phyloP scores from a whole-genome alignment of 192 early-diverging fungal genomes.

The Bifiguratus adelaidae region DNA sequence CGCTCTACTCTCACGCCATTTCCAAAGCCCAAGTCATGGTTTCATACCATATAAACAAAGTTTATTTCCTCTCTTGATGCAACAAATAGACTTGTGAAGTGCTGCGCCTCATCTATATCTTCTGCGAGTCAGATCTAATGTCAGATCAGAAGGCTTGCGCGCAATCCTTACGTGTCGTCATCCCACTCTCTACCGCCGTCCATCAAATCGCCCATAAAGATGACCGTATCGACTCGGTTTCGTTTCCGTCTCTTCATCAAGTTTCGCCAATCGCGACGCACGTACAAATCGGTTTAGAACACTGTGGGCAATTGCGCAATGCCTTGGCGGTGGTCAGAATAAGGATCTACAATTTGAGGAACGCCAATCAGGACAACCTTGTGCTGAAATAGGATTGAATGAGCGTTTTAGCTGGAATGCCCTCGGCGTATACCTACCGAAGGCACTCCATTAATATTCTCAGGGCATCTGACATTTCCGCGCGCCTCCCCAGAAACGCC shows the following conservation, averaged over 20 bases:
- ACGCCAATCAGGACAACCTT: slow-evolving; percentile 73
- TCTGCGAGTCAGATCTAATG: too few relatives aligned
- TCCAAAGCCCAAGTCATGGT: slow-evolving; percentile 89
- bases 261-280: slow-evolving; percentile 64
- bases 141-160: too few relatives aligned
- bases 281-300: slow-evolving; percentile 80
- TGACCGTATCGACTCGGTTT: slow-evolving; percentile 37
- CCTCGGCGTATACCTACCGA: too few relatives aligned
- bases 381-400: too few relatives aligned
- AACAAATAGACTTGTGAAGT: slow-evolving; percentile 21
- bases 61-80: slow-evolving; percentile 14
- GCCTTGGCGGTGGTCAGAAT: slow-evolving; percentile 70
- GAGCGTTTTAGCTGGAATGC: too few relatives aligned
- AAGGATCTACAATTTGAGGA: slow-evolving; percentile 86
- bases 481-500: too few relatives aligned
- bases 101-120: slow-evolving; percentile 34
- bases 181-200: slow-evolving; percentile 59
- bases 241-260: too few relatives aligned
- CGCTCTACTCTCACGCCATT: slow-evolving; percentile 30
- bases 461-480: too few relatives aligned
- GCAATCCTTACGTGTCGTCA: slow-evolving; percentile 31
- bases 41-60: slow-evolving; percentile 67
- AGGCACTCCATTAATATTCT: too few relatives aligned
- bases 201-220: slow-evolving; percentile 84
- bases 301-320: slow-evolving; percentile 45